These are phyloP conservation scores for Pythium sukuiense DNA, from an alignment of 352 stramenopile species.

Conservation along the genomic window DNA sequence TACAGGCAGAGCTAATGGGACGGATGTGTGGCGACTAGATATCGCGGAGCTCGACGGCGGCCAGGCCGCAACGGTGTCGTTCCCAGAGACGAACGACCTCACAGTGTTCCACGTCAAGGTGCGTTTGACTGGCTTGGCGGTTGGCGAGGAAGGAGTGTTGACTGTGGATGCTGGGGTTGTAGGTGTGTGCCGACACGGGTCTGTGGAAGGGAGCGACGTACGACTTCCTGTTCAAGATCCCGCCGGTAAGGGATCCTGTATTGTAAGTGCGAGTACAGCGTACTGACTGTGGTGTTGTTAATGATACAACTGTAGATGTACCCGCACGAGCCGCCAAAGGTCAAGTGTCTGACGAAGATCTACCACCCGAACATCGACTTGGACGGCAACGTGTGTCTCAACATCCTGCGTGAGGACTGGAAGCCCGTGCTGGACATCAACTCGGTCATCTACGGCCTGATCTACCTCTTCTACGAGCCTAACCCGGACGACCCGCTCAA, in stretches of 20 bases:
- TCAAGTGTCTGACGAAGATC: slow-evolving; percentile 97
- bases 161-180: not conserved
- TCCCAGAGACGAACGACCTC: slow-evolving; percentile 97
- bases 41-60: slow-evolving; percentile 98
- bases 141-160: not conserved
- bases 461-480: slow-evolving; percentile 99
- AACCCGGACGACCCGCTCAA: slow-evolving; percentile 99
- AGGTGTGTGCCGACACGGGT: slow-evolving; percentile 93
- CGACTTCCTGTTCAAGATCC: slow-evolving; percentile 98
- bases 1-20: not conserved
- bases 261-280: not conserved
- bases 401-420: slow-evolving; percentile 98
- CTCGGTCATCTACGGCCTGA: slow-evolving; percentile 98
- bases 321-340: slow-evolving; percentile 97
- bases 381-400: slow-evolving; percentile 98
- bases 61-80: slow-evolving; percentile 94
- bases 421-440: slow-evolving; percentile 99
- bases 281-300: not conserved
- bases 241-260: slow-evolving; percentile 59
- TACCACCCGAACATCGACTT: slow-evolving; percentile 99
- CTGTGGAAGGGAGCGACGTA: slow-evolving; percentile 97
- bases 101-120: slow-evolving; percentile 92
- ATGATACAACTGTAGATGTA: slow-evolving; percentile 61
- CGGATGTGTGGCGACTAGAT: slow-evolving; percentile 53
- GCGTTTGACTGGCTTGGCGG: not conserved